These are phyloP conservation scores for Lepidium aucheri DNA, from an alignment of 345 rosid genomes.

Conservation along the genomic window DNA sequence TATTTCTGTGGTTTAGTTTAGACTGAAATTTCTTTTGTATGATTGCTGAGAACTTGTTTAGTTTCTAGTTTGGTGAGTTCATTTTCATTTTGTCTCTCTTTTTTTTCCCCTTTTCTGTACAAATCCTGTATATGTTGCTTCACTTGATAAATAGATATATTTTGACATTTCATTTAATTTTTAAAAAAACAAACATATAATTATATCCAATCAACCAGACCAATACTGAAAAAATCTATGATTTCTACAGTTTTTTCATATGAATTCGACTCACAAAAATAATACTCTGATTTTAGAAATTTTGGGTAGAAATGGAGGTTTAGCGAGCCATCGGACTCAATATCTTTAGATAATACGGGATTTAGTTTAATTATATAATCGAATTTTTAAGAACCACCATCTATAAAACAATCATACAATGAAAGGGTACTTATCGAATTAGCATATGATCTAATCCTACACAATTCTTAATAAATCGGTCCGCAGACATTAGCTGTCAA, in stretches of 20 bases:
- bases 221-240: too few relatives aligned
- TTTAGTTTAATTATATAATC: not conserved
- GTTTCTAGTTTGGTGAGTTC: not conserved
- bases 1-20: not conserved
- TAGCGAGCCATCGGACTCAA: too few relatives aligned
- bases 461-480: not conserved
- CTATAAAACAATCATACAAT: not conserved
- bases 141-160: slow-evolving; percentile 3
- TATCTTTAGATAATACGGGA: too few relatives aligned
- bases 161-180: not conserved
- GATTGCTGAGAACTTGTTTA: slow-evolving; percentile 5
- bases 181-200: too few relatives aligned
- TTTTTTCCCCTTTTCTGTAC: not conserved
- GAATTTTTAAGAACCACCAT: not conserved
- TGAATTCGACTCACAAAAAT: too few relatives aligned
- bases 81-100: not conserved
- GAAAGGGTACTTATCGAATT: not conserved
- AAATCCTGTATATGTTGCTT: slow-evolving; percentile 2
- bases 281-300: too few relatives aligned
- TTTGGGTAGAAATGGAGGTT: too few relatives aligned
- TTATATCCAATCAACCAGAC: too few relatives aligned
- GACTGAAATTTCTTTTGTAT: not conserved
- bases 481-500: not conserved
- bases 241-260: too few relatives aligned
- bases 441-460: not conserved